Evolutionary conservation across 2,329 filamentous ascomycete genomes (phyloP).

Genomic region (Aureobasidium subglaciale): DNA sequence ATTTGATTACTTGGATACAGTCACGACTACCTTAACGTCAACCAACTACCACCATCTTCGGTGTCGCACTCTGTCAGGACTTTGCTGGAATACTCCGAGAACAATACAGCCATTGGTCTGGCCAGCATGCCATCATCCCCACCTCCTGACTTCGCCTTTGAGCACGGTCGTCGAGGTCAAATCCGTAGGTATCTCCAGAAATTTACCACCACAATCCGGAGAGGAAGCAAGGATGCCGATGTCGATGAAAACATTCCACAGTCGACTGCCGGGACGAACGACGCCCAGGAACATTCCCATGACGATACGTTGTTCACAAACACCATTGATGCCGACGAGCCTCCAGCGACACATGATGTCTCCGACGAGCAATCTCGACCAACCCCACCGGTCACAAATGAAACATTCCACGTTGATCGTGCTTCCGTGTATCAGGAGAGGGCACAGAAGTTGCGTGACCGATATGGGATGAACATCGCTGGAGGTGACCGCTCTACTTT

Average conservation of each 20-base stretch:
- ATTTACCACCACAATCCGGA: slow-evolving; percentile 15
- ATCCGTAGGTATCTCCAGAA: slow-evolving; percentile 7
- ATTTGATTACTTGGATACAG: neutral
- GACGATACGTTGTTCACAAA: slow-evolving; percentile 11
- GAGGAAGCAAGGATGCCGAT: slow-evolving; percentile 10
- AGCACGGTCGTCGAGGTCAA: slow-evolving; percentile 7
- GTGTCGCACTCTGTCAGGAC: neutral
- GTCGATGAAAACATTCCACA: slow-evolving; percentile 10
- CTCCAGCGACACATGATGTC: neutral
- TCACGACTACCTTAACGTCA: neutral
- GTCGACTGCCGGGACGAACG: neutral
- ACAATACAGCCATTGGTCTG: neutral
- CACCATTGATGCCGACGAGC: slow-evolving; percentile 4
- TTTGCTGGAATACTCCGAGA: neutral
- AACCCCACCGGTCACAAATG: neutral
- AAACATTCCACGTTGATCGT: slow-evolving; percentile 13
- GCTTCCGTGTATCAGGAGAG: slow-evolving; percentile 10
- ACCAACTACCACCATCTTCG: neutral
- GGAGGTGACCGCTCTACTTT: neutral
- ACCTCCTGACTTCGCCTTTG: neutral
- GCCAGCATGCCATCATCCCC: neutral
- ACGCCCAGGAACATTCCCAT: slow-evolving; percentile 10
- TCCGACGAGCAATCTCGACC: slow-evolving; percentile 10
- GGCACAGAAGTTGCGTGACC: slow-evolving; percentile 1
- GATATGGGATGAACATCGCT: slow-evolving; percentile 11